phyloP scores from a whole-genome alignment of 2,329 filamentous ascomycete species.

The Fusarium mundagurra region DNA sequence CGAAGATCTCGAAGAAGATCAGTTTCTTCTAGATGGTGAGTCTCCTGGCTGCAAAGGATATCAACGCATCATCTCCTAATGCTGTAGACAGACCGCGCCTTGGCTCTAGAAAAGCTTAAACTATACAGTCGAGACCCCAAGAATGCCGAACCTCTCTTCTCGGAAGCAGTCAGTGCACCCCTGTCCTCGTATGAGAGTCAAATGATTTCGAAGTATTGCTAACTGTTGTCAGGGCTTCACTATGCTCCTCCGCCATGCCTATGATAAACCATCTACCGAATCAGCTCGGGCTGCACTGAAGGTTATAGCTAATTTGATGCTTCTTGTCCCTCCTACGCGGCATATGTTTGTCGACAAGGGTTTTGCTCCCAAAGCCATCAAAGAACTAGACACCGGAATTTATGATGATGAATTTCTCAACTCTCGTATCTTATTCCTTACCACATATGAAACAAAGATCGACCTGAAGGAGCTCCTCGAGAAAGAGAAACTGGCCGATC shows the following conservation, averaged over 20 bases:
- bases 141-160: conserved; percentile 84
- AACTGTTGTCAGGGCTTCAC: conserved; percentile 72
- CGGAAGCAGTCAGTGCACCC: conserved; percentile 67
- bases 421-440: conserved; percentile 57
- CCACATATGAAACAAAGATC: conserved; percentile 60
- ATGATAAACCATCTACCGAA: conserved; percentile 69
- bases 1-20: conserved; percentile 68
- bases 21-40: conserved; percentile 67
- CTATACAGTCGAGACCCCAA: conserved; percentile 69
- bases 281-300: conserved; percentile 81
- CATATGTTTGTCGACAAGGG: conserved; percentile 54
- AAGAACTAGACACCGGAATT: conserved; percentile 75
- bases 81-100: conserved; percentile 65
- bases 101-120: conserved; percentile 76
- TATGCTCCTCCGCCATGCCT: conserved; percentile 76
- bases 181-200: neutral
- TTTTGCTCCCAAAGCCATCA: conserved; percentile 71
- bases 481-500: conserved; percentile 57
- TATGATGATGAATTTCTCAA: conserved; percentile 87
- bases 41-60: neutral
- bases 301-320: conserved; percentile 81
- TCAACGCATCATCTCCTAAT: conserved; percentile 20
- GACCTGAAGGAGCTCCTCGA: conserved; percentile 60
- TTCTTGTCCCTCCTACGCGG: conserved; percentile 60
- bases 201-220: neutral